These are phyloP conservation scores for Dillenia turbinata DNA, from an alignment of 164 flowering plant species.

Conservation along the genomic window DNA sequence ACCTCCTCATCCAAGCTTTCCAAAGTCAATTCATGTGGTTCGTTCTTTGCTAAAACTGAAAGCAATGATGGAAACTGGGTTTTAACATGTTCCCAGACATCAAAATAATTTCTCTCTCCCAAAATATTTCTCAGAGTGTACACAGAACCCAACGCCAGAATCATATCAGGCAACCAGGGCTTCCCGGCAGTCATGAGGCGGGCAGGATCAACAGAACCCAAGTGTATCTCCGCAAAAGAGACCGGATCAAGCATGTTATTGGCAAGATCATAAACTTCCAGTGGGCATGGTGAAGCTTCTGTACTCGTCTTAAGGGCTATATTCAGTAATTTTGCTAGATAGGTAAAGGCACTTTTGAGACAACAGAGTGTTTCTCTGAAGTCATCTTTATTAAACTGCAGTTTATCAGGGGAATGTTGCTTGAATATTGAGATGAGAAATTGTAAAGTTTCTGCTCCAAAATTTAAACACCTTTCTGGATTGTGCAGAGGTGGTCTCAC, in stretches of 20 bases:
- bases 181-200: constrained; percentile 41
- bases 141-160: constrained; percentile 58
- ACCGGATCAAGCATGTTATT: constrained; percentile 58
- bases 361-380: constrained; percentile 40
- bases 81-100: constrained; percentile 9
- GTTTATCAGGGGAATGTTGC: constrained; percentile 15
- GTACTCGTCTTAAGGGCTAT: constrained; percentile 34
- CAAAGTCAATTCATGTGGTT: constrained; percentile 36
- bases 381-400: constrained; percentile 39
- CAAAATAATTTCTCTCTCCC: constrained; percentile 13
- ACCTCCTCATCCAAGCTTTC: constrained; percentile 29
- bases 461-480: constrained; percentile 41
- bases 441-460: constrained; percentile 37
- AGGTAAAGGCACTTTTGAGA: constrained; percentile 72
- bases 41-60: constrained; percentile 46
- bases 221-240: constrained; percentile 36
- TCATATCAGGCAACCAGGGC: constrained; percentile 87
- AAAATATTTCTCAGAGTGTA: constrained; percentile 21
- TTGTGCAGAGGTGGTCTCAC: constrained; percentile 26
- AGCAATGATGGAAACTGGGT: constrained; percentile 48
- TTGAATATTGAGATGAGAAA: constrained; percentile 32
- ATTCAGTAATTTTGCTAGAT: constrained; percentile 68
- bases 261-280: constrained; percentile 42
- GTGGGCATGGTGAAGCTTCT: constrained; percentile 31
- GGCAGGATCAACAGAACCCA: constrained; percentile 53